Percentiles rank a stretch among this genome's conserved stretches.
Evolutionary conservation across 2,329 filamentous ascomycete genomes (phyloP).

Genomic region (Incumbomyces lentus): DNA sequence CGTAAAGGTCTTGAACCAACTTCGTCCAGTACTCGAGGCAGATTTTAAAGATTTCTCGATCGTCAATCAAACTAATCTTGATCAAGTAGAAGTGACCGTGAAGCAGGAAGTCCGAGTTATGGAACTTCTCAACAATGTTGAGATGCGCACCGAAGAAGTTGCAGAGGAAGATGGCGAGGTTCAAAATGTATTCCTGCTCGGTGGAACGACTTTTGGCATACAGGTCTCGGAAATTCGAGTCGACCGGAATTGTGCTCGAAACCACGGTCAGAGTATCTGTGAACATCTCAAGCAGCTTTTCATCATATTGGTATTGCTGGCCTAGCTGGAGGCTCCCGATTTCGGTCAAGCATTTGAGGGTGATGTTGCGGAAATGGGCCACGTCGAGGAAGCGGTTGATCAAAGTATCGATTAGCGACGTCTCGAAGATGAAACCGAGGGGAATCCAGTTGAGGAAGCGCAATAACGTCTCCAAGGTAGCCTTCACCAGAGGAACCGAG

Average conservation of each 20-base stretch:
- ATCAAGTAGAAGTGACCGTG: slow-evolving; percentile 98
- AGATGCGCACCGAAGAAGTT: slow-evolving; percentile 96
- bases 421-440: slow-evolving; percentile 97
- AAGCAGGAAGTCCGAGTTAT: slow-evolving; percentile 86
- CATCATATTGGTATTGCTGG: slow-evolving; percentile 67
- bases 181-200: slow-evolving; percentile 97
- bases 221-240: slow-evolving; percentile 79
- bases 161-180: slow-evolving; percentile 86
- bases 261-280: slow-evolving; percentile 91
- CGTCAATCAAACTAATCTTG: slow-evolving; percentile 95
- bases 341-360: slow-evolving; percentile 91
- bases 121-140: slow-evolving; percentile 86
- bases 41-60: slow-evolving; percentile 99
- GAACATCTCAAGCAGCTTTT: slow-evolving; percentile 96
- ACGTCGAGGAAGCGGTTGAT: slow-evolving; percentile 85
- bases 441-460: slow-evolving; percentile 99
- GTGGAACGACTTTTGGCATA: slow-evolving; percentile 84
- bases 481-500: slow-evolving; percentile 80
- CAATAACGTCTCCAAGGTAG: slow-evolving; percentile 89
- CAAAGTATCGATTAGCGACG: slow-evolving; percentile 85
- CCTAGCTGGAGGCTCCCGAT: slow-evolving; percentile 89
- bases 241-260: slow-evolving; percentile 81
- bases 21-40: slow-evolving; percentile 99
- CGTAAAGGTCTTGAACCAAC: slow-evolving; percentile 92
- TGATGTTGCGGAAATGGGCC: slow-evolving; percentile 92